A percentile compares a stretch with the other conserved stretches of the same genome.
Evolutionary conservation across 192 early-diverging fungal genomes (phyloP).

Genomic region (Pecoramyces ruminantium): DNA sequence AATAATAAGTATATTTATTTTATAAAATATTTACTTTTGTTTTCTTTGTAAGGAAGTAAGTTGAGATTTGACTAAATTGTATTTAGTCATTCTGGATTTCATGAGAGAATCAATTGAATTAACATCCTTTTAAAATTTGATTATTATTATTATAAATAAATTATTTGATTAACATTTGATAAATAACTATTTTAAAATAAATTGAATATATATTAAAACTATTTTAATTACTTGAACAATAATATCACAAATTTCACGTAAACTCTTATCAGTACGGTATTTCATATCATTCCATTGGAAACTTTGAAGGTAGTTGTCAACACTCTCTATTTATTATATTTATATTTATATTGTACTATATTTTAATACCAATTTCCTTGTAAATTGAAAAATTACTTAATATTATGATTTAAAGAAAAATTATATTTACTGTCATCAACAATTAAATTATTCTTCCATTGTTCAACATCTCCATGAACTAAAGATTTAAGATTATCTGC

Average conservation of each 20-base stretch:
- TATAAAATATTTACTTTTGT: constrained; percentile 47
- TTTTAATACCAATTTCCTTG: no score
- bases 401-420: constrained; percentile 3
- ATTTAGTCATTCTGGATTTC: constrained; percentile 77
- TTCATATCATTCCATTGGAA: constrained; percentile 97
- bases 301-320: constrained; percentile 69
- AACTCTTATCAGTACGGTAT: constrained; percentile 81
- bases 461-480: constrained; percentile 37
- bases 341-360: no score
- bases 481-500: constrained; percentile 71
- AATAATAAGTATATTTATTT: no score
- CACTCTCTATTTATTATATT: constrained; percentile 35
- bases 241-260: constrained; percentile 64
- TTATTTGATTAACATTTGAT: not conserved
- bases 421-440: constrained; percentile 64
- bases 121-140: constrained; percentile 52
- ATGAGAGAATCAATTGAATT: constrained; percentile 69
- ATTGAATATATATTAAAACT: not conserved
- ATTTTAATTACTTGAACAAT: constrained; percentile 45
- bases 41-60: constrained; percentile 71
- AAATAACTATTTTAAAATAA: not conserved
- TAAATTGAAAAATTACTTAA: no score
- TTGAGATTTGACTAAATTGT: constrained; percentile 65
- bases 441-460: constrained; percentile 42
- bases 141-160: no score